Evolutionary conservation across 768 basidiomycete genomes (phyloP).

Genomic region (Leccinum truebloodii): DNA sequence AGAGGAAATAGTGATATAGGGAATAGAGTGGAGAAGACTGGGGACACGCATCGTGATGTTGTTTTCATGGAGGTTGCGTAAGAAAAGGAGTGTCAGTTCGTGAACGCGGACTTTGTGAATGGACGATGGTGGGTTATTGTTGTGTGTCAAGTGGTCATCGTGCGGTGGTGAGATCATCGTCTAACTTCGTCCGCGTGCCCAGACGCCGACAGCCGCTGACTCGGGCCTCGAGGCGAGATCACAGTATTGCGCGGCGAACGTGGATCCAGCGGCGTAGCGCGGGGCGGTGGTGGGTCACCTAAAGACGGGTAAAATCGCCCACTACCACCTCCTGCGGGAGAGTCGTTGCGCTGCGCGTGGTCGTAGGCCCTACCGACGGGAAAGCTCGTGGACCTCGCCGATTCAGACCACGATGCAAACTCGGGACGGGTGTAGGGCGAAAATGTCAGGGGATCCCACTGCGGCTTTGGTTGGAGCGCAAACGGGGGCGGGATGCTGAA

Average conservation of each 20-base stretch:
- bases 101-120: conserved; percentile 12
- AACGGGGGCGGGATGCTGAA: conserved; percentile 53
- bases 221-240: conserved; percentile 19
- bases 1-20: background rate
- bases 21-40: background rate
- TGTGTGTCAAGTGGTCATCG: background rate
- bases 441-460: conserved; percentile 56
- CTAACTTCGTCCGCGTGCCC: conserved; percentile 16
- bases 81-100: conserved; percentile 17
- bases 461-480: conserved; percentile 65
- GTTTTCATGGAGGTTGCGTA: conserved; percentile 27
- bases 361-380: conserved; percentile 19
- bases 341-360: conserved; percentile 13
- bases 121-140: conserved; percentile 5
- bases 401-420: conserved; percentile 37
- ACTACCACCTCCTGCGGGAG: conserved; percentile 3
- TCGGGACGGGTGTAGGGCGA: conserved; percentile 38
- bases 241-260: conserved; percentile 15
- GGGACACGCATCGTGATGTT: conserved; percentile 22
- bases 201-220: conserved; percentile 16
- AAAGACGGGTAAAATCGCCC: conserved; percentile 16
- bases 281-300: conserved; percentile 16
- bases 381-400: conserved; percentile 23
- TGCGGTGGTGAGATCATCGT: conserved; percentile 10
- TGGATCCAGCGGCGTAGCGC: conserved; percentile 14